Evolutionary conservation across 2,329 filamentous ascomycete species (phyloP).

Genomic region (Pseudogymnoascus sp.): DNA sequence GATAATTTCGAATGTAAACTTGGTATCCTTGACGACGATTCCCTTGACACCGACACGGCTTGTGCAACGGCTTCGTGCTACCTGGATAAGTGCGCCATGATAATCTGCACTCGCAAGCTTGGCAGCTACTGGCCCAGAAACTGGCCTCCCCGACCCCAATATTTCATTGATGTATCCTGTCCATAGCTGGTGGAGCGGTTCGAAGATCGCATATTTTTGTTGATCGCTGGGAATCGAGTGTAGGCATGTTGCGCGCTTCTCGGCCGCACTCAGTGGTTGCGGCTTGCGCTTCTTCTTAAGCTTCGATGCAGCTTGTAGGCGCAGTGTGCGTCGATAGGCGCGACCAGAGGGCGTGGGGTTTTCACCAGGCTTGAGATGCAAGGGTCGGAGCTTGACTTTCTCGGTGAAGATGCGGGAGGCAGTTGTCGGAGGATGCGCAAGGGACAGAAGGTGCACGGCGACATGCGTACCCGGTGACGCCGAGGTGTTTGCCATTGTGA

Average conservation of each 20-base stretch:
- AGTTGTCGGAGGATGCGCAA: constrained; percentile 71
- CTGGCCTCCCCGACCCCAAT: constrained; percentile 46
- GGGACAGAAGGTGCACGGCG: constrained; percentile 61
- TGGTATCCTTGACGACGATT: constrained; percentile 83
- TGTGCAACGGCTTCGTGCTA: constrained; percentile 74
- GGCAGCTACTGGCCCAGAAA: constrained; percentile 48
- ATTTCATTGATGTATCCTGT: constrained; percentile 77
- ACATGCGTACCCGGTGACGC: constrained; percentile 26
- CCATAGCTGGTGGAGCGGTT: constrained; percentile 75
- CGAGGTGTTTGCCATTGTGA: constrained; percentile 6
- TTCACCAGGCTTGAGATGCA: constrained; percentile 71
- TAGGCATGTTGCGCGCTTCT: constrained; percentile 67
- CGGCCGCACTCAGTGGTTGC: constrained; percentile 69
- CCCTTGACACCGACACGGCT: constrained; percentile 77
- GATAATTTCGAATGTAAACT: constrained; percentile 79
- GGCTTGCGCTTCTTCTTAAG: constrained; percentile 44
- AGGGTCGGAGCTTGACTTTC: constrained; percentile 74
- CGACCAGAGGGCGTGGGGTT: constrained; percentile 43
- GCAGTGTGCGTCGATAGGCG: constrained; percentile 37
- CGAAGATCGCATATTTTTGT: constrained; percentile 69
- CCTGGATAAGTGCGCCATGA: constrained; percentile 77
- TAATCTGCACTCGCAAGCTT: constrained; percentile 83
- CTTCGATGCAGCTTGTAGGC: constrained; percentile 33
- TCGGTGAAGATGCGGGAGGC: constrained; percentile 69
- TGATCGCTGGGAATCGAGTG: constrained; percentile 67